Evolutionary conservation across 495 filamentous ascomycete genomes (phyloP).

Genomic region (Talaromyces nanjingensis): DNA sequence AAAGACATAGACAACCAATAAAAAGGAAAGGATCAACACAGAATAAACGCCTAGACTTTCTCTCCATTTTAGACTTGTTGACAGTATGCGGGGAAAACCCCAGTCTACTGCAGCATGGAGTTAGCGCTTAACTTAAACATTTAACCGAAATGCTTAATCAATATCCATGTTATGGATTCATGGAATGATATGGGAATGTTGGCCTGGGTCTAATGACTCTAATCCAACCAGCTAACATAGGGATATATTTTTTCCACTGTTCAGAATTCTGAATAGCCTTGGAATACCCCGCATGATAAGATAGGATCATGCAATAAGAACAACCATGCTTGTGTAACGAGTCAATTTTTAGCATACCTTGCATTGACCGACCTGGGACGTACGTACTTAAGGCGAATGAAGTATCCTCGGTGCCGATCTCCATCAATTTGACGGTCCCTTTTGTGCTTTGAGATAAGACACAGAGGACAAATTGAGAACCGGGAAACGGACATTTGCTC

Average conservation of each 20-base stretch:
- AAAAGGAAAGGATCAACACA: background rate
- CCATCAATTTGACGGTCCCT: background rate
- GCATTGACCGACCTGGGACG: background rate
- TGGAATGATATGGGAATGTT: background rate
- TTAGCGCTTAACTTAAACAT: background rate
- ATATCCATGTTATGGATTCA: background rate
- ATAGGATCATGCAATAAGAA: background rate
- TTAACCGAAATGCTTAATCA: background rate
- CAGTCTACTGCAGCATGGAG: background rate
- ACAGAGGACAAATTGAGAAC: background rate
- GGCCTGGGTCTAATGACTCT: background rate
- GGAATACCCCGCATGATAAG: background rate
- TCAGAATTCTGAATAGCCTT: background rate
- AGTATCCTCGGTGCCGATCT: background rate
- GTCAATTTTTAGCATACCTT: background rate
- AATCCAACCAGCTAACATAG: background rate
- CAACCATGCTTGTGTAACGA: background rate
- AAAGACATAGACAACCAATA: background rate
- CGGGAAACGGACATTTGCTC: background rate
- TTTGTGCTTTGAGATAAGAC: background rate
- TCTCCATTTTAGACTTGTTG: background rate
- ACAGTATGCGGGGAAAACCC: background rate
- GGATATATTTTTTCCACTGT: background rate
- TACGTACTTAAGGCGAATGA: constrained; percentile 2
- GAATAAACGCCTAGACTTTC: background rate